Evolutionary conservation across 2,329 filamentous ascomycete species (phyloP).

Genomic region (Penicillium griseofulvum): DNA sequence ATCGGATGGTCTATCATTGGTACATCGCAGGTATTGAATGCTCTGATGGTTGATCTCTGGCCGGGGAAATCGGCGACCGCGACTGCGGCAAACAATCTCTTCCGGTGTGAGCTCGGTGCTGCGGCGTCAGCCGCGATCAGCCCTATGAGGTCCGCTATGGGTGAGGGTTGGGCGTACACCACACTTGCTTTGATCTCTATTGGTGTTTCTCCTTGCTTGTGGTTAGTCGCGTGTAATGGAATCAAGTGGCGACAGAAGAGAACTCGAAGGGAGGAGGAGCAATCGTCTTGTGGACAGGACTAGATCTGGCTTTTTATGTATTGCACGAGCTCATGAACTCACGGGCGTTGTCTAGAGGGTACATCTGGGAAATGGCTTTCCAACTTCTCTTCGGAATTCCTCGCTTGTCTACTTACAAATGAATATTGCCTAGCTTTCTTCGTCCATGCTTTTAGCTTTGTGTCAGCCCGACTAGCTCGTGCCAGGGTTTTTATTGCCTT

Average conservation of each 20-base stretch:
- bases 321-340: background rate
- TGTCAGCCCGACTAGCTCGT: background rate
- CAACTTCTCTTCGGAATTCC: background rate
- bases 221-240: conserved; percentile 27
- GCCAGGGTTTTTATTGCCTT: too few species aligned
- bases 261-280: conserved; percentile 11
- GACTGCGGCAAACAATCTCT: conserved; percentile 43
- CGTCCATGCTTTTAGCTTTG: background rate
- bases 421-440: background rate
- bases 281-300: background rate
- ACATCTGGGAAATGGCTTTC: background rate
- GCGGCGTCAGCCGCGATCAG: conserved; percentile 38
- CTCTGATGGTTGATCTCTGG: conserved; percentile 47
- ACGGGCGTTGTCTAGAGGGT: background rate
- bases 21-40: conserved; percentile 41
- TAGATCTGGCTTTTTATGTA: background rate
- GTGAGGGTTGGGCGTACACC: conserved; percentile 45
- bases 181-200: conserved; percentile 33
- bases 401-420: background rate
- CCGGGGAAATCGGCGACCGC: conserved; percentile 37
- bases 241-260: conserved; percentile 29
- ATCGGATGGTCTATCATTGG: conserved; percentile 36
- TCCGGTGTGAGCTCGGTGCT: conserved; percentile 42
- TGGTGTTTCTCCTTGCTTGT: conserved; percentile 23
- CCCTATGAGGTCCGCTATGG: conserved; percentile 40